phyloP scores from a whole-genome alignment of 371 early-diverging fungal genomes.

The Apophysomyces sp. region DNA sequence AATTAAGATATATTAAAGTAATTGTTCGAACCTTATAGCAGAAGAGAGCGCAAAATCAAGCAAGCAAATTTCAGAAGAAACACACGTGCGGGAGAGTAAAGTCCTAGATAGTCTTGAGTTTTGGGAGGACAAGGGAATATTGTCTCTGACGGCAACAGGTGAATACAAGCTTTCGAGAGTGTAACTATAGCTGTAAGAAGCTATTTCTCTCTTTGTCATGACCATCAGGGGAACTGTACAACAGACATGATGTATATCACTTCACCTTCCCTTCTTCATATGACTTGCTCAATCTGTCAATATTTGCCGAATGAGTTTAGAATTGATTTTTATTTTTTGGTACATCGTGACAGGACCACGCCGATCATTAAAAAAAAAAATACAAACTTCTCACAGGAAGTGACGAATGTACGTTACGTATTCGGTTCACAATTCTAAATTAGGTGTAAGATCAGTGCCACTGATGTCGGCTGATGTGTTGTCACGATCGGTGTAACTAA shows the following conservation, averaged over 20 bases:
- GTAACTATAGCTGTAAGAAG: conserved; percentile 1
- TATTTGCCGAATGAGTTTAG: not conserved
- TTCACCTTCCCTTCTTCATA: too few relatives aligned
- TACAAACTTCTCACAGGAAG: not conserved
- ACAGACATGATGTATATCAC: not conserved
- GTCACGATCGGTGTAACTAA: not conserved
- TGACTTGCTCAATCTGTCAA: not conserved
- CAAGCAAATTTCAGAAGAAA: conserved; percentile 12
- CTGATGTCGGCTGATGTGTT: not conserved
- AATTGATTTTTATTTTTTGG: not conserved
- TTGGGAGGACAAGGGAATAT: conserved; percentile 21
- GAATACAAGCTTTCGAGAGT: conserved; percentile 16
- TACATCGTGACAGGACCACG: not conserved
- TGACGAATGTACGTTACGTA: not conserved
- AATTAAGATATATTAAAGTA: too few relatives aligned
- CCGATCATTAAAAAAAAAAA: not conserved
- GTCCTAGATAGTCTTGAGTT: conserved; percentile 18
- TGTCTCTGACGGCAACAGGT: conserved; percentile 16
- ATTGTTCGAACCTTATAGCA: too few relatives aligned
- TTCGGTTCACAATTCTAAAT: not conserved
- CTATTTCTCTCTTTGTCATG: too few relatives aligned
- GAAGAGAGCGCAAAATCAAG: conserved; percentile 9
- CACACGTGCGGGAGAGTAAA: not conserved
- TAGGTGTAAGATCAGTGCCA: not conserved
- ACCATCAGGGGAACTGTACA: not conserved